phyloP scores from a whole-genome alignment of 2,329 filamentous ascomycete species.

The Cladorrhinum sp. region DNA sequence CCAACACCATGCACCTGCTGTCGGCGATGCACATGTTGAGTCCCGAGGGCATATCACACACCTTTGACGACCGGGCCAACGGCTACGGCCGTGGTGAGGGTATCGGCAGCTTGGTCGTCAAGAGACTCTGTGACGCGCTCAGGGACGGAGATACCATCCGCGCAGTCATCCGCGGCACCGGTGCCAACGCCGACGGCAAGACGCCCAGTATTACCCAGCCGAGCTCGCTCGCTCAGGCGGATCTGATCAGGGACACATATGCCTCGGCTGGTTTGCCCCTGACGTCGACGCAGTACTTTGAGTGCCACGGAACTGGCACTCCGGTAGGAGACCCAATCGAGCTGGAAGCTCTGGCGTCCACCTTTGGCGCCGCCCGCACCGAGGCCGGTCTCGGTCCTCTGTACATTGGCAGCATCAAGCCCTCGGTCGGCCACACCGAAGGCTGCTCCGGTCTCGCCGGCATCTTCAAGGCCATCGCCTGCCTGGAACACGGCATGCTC shows the following conservation, averaged over 20 bases:
- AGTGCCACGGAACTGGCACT: conserved; percentile 36
- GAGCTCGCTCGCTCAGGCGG: conserved; percentile 7
- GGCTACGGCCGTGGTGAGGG: conserved; percentile 24
- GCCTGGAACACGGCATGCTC: conserved; percentile 25
- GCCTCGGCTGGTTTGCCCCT: conserved; percentile 4
- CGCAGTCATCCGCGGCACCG: conserved; percentile 32
- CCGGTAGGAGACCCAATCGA: conserved; percentile 13
- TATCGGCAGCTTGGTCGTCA: conserved; percentile 6
- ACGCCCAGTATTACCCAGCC: conserved; percentile 8
- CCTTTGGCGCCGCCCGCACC: conserved; percentile 12
- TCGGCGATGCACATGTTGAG: conserved; percentile 2
- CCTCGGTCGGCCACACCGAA: conserved; percentile 29
- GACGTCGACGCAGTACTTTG: conserved; percentile 12
- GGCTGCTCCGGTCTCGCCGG: conserved; percentile 27
- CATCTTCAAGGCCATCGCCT: conserved; percentile 30
- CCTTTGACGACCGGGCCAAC: conserved; percentile 28
- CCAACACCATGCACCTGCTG: conserved; percentile 2
- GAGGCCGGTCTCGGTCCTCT: conserved; percentile 10
- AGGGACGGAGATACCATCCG: conserved; percentile 29
- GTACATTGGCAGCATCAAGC: conserved; percentile 29
- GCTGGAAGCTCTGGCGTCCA: conserved; percentile 4
- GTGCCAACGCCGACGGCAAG: conserved; percentile 22
- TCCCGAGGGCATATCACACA: conserved; percentile 22
- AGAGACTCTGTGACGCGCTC: conserved; percentile 25
- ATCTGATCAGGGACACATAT: conserved; percentile 11